phyloP scores from a whole-genome alignment of 2,329 filamentous ascomycete genomes.

The Annulohypoxylon truncatum region DNA sequence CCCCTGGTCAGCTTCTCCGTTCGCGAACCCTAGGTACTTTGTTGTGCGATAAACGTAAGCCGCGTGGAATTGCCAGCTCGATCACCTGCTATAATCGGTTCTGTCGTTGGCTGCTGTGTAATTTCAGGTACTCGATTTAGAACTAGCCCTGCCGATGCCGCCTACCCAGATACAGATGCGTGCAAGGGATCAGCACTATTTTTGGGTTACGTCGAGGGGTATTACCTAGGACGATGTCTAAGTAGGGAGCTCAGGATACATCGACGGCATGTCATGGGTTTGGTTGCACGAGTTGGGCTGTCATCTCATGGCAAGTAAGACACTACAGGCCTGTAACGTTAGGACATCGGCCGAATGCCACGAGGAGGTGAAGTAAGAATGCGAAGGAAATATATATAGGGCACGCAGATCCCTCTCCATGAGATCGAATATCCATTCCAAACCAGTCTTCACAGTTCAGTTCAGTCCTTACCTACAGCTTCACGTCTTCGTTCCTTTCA shows the following conservation, averaged over 20 bases:
- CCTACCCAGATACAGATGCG: constrained; percentile 12
- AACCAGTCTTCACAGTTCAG: constrained; percentile 31
- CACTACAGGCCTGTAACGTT: constrained; percentile 45
- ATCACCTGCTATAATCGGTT: constrained; percentile 45
- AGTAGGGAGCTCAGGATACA: constrained; percentile 26
- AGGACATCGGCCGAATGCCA: constrained; percentile 27
- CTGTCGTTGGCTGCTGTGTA: constrained; percentile 8
- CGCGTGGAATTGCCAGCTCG: constrained; percentile 27
- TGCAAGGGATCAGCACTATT: constrained; percentile 11
- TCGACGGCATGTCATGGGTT: constrained; percentile 32
- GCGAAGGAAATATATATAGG: constrained; percentile 33
- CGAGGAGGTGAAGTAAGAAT: constrained; percentile 13
- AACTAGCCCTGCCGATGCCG: constrained; percentile 18
- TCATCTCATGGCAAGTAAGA: constrained; percentile 43
- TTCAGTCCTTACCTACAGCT: constrained; percentile 35
- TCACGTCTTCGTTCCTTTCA: constrained; percentile 31
- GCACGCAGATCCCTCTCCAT: constrained; percentile 27
- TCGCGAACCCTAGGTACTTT: constrained; percentile 14
- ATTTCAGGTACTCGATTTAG: constrained; percentile 20
- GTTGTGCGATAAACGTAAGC: constrained; percentile 19
- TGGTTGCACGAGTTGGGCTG: constrained; percentile 42
- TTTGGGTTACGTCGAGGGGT: constrained; percentile 34
- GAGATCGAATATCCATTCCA: constrained; percentile 19
- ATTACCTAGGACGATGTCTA: constrained; percentile 15
- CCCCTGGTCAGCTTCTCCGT: constrained; percentile 29